Evolutionary conservation across 148 eudicot species (phyloP).

Genomic region (Rhododendron molle): DNA sequence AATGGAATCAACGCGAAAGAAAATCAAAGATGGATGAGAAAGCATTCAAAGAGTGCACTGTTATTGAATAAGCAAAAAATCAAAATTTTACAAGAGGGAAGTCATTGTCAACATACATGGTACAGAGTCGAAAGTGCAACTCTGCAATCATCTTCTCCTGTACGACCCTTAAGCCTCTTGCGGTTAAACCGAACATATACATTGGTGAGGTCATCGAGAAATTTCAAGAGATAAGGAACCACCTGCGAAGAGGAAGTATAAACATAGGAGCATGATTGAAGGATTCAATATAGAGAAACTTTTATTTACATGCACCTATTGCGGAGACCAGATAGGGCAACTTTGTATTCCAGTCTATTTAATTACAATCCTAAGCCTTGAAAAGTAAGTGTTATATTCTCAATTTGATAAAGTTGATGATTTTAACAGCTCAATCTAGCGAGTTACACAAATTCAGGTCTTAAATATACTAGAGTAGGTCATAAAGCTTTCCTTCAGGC

Average conservation of each 20-base stretch:
- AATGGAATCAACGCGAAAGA: neutral
- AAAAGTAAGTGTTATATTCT: neutral
- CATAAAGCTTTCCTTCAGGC: neutral
- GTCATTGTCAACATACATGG: slow-evolving; percentile 42
- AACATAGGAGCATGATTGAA: neutral
- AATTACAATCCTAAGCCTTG: neutral
- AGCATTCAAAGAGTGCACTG: neutral
- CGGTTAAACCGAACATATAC: slow-evolving; percentile 93
- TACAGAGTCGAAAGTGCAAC: slow-evolving; percentile 88
- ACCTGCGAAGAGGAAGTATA: slow-evolving; percentile 43
- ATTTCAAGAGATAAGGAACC: slow-evolving; percentile 87
- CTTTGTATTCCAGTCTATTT: neutral
- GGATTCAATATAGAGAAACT: neutral
- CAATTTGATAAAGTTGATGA: neutral
- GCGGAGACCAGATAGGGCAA: neutral
- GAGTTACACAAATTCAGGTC: neutral
- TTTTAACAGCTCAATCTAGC: neutral
- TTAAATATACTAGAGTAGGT: neutral
- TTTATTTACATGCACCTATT: neutral
- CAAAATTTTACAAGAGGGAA: neutral
- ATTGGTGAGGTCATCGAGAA: slow-evolving; percentile 83
- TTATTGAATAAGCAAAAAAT: neutral
- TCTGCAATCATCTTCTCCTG: slow-evolving; percentile 92
- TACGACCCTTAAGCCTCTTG: slow-evolving; percentile 93
- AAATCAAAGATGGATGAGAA: neutral